Conservation (phyloP, 1,284 basidiomycete species). For the Trametes hirsuta region DNA sequence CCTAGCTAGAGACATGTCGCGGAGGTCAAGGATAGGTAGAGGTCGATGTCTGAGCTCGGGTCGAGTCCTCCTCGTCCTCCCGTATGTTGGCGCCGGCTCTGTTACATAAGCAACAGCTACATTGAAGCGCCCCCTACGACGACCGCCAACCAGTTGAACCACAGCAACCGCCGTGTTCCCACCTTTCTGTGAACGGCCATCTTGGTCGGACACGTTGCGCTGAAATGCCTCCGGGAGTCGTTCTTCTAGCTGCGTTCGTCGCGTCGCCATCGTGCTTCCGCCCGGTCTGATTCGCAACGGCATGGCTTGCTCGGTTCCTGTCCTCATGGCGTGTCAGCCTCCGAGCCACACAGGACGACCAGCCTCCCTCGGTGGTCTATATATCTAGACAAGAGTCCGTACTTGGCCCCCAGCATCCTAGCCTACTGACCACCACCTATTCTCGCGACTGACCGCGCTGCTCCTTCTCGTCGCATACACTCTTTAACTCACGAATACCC, state of each 20-base stretch:
- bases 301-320: constrained; percentile 5
- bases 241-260: neutral
- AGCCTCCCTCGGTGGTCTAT: constrained; percentile 3
- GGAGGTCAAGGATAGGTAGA: constrained; percentile 9
- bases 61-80: constrained; percentile 5
- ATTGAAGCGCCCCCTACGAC: neutral
- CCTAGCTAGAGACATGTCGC: constrained; percentile 41
- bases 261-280: neutral
- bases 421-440: constrained; percentile 17
- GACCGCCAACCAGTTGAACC: neutral
- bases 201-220: neutral
- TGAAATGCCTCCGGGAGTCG: neutral
- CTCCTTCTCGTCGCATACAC: constrained; percentile 1
- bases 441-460: neutral
- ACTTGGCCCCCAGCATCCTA: constrained; percentile 13
- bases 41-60: neutral
- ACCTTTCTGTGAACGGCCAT: neutral
- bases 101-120: constrained; percentile 16
- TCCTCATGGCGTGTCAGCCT: constrained; percentile 1
- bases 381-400: neutral
- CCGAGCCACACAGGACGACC: neutral
- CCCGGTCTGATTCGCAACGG: constrained; percentile 1
- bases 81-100: neutral
- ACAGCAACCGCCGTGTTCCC: neutral
- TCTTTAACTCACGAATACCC: constrained; percentile 1